phyloP scores from a whole-genome alignment of 116 monocot genomes.

The Trichopus zeylanicus region DNA sequence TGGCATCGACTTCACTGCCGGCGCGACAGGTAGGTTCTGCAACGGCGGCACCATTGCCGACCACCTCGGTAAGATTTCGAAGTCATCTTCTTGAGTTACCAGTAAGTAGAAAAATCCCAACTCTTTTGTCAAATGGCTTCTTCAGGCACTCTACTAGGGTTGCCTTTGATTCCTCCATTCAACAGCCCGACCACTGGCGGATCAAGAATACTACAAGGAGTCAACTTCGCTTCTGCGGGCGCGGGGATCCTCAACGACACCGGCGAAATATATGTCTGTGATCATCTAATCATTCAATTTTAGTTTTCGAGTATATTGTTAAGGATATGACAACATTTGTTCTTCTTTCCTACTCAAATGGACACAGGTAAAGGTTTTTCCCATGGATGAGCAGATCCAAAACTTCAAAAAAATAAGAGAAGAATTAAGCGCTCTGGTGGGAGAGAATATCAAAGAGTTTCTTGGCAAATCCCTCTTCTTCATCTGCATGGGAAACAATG shows the following conservation, averaged over 20 bases:
- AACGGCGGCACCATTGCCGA: constrained; percentile 27
- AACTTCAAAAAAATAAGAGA: constrained; percentile 21
- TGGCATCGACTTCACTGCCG: constrained; percentile 39
- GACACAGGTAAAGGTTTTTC: constrained; percentile 20
- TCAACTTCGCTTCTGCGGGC: constrained; percentile 38
- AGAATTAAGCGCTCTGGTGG: constrained; percentile 15
- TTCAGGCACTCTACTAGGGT: constrained; percentile 27
- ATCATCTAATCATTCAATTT: too few species aligned
- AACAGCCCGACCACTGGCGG: constrained; percentile 23
- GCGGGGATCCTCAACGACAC: constrained; percentile 45
- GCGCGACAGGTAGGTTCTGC: constrained; percentile 39
- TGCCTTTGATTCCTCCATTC: constrained; percentile 36
- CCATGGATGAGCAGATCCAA: constrained; percentile 37
- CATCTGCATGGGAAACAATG: constrained; percentile 26
- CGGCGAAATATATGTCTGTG: constrained; percentile 26
- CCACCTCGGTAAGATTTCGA: constrained; percentile 28
- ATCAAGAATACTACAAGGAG: constrained; percentile 24
- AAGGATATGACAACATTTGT: too few species aligned
- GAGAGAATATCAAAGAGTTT: constrained; percentile 9
- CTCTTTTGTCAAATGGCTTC: too few species aligned
- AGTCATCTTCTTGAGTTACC: too few species aligned
- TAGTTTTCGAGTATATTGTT: too few species aligned
- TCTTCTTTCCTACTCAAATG: too few species aligned
- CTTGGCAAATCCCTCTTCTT: constrained; percentile 33
- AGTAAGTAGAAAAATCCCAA: too few species aligned